Evolutionary conservation across 768 basidiomycete species (phyloP).

Genomic region (Russula ochroleuca): DNA sequence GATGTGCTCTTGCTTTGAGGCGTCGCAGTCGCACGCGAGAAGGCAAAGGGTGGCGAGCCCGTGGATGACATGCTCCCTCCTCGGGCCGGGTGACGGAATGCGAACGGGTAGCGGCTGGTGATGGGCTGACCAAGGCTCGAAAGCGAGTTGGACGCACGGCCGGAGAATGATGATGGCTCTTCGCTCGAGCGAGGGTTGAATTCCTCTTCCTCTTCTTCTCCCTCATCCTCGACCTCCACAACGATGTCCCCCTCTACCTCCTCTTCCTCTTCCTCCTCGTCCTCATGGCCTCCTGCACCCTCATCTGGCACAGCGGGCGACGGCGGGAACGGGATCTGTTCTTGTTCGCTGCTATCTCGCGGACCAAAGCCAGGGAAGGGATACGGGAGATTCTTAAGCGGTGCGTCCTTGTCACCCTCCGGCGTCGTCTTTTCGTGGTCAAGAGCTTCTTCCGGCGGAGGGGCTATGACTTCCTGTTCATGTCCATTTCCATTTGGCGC

Average conservation of each 20-base stretch:
- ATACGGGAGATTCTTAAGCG: slow-evolving; percentile 58
- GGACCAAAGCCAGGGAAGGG: slow-evolving; percentile 63
- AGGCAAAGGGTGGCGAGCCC: slow-evolving; percentile 34
- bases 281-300: slow-evolving; percentile 28
- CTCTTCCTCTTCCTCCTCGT: slow-evolving; percentile 31
- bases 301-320: slow-evolving; percentile 46
- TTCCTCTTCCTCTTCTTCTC: slow-evolving; percentile 33
- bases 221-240: slow-evolving; percentile 40
- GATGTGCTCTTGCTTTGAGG: slow-evolving; percentile 36
- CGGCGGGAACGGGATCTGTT: slow-evolving; percentile 73
- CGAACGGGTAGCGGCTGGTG: slow-evolving; percentile 64
- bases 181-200: slow-evolving; percentile 37
- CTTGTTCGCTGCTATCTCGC: slow-evolving; percentile 49
- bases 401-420: slow-evolving; percentile 47
- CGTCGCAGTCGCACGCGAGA: slow-evolving; percentile 32
- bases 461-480: slow-evolving; percentile 17
- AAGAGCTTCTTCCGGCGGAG: slow-evolving; percentile 40
- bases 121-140: slow-evolving; percentile 81
- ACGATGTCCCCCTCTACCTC: slow-evolving; percentile 31
- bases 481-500: slow-evolving; percentile 25
- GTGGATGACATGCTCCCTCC: slow-evolving; percentile 42
- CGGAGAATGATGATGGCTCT: slow-evolving; percentile 59
- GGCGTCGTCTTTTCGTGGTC: slow-evolving; percentile 26
- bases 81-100: slow-evolving; percentile 51
- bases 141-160: slow-evolving; percentile 51